Base-by-base conservation (phyloP, 371 early-diverging fungal genomes). In the Mortierella sp. region DNA sequence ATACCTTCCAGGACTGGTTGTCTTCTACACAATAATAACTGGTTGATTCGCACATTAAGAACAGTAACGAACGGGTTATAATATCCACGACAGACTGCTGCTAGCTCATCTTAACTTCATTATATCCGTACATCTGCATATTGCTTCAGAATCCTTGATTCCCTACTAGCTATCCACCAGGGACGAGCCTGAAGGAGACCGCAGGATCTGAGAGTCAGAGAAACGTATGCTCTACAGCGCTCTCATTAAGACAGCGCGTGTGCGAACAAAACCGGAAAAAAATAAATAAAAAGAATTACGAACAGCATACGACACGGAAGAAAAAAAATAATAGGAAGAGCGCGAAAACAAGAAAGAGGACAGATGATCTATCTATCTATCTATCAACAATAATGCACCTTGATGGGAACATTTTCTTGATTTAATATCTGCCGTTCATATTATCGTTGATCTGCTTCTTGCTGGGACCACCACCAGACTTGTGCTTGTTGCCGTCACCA, bases 401-500 rank as follows among this genome's bases (percentile, higher is more conserved):
- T n/a, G n/a, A 11, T 11, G 39, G 15, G 17, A 54, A 5, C 17
- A 24, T 14, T 3, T 6, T 14, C 19, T 9, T 39, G 21, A 17
- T 6, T 27, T 6, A 54, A 27, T 48, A 49, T 17, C 30, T 42
- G 43, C 60, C 46, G 64, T 65, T 60, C 52, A 65, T 64, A 65
- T 71, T 71, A 49, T 60, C 31, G 51, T 50, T 47, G 41, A 71
- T 51, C 60, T 71, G 53, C 56, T 56, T 64, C 42, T 48, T 55
- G 65, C 1, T 46, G 51, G 72, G 72, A 11, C 72, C 72, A 12
- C 30, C 19, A 24, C 56, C 60, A 11, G 72, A n/a, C 4, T 28
- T 60, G 60, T 71, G 65, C 65, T 71, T 71, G 52, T 27, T 31
- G 48, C 72, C 72, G 19, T 71, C 72, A 50, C 72, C 72, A 7